These are phyloP conservation scores for Aureobasidium leucospermi DNA, from an alignment of 2,329 filamentous ascomycete species.

Conservation along the genomic window DNA sequence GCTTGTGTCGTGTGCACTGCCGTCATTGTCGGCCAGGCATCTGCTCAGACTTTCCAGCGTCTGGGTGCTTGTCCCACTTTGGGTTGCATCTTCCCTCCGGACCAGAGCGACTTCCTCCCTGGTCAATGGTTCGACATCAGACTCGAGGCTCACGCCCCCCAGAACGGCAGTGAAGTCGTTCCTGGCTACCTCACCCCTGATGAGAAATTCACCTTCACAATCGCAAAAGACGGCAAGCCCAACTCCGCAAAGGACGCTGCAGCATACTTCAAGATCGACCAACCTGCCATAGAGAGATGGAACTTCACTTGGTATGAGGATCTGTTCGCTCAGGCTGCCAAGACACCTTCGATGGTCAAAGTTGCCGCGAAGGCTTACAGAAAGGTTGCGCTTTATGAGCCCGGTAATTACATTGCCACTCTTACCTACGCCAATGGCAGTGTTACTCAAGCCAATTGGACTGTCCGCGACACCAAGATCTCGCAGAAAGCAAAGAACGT, in stretches of 20 bases:
- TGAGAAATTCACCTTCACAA: conserved; percentile 66
- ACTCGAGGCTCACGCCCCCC: conserved; percentile 71
- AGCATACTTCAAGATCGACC: conserved; percentile 60
- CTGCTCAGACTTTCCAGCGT: conserved; percentile 49
- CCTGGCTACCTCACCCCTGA: conserved; percentile 55
- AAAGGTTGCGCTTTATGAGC: conserved; percentile 66
- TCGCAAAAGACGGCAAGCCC: conserved; percentile 53
- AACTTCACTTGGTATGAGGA: conserved; percentile 80
- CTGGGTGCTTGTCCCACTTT: conserved; percentile 49
- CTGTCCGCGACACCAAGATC: conserved; percentile 62
- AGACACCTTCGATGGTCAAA: conserved; percentile 65
- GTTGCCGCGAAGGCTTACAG: conserved; percentile 75
- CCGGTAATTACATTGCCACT: conserved; percentile 70
- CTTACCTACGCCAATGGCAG: conserved; percentile 67
- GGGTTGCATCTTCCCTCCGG: conserved; percentile 50
- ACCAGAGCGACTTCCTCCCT: conserved; percentile 70
- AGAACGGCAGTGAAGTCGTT: conserved; percentile 75
- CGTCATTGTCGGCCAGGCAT: conserved; percentile 2
- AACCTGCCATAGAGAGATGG: conserved; percentile 73
- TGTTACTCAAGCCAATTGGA: conserved; percentile 68
- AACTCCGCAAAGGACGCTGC: conserved; percentile 45
- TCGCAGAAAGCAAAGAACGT: conserved; percentile 76
- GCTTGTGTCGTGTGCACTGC: conserved; percentile 11
- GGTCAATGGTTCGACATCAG: conserved; percentile 81
- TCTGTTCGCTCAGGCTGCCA: conserved; percentile 66